These are phyloP conservation scores for Saccharomyces paradoxus DNA, from an alignment of 805 yeast species.

Conservation along the genomic window DNA sequence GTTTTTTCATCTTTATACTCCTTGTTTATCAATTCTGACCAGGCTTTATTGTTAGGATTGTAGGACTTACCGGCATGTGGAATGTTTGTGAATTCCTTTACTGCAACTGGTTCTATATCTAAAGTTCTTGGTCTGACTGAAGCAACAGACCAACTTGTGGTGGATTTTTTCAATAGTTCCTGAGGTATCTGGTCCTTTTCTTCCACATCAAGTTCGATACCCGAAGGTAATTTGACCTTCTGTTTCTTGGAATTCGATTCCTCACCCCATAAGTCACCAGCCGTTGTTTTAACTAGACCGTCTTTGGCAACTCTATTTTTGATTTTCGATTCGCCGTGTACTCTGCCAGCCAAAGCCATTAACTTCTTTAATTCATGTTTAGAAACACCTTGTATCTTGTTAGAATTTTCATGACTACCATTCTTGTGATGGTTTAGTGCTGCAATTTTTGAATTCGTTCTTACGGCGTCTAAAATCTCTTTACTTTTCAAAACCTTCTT, in stretches of 20 bases:
- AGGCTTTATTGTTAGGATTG: conserved; percentile 76
- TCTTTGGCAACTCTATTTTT: conserved; percentile 46
- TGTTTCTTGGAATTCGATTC: conserved; percentile 13
- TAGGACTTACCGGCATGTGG: conserved; percentile 86
- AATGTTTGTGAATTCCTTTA: conserved; percentile 41
- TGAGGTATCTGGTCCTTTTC: conserved; percentile 31
- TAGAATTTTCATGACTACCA: conserved; percentile 32
- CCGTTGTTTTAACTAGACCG: conserved; percentile 48
- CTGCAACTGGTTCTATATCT: conserved; percentile 42
- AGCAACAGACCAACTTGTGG: conserved; percentile 45
- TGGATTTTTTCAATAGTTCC: conserved; percentile 32
- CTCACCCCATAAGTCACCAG: conserved; percentile 67
- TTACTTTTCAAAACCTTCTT: conserved; percentile 45
- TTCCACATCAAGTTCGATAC: conserved; percentile 19
- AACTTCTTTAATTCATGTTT: conserved; percentile 55
- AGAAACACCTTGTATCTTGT: conserved; percentile 52
- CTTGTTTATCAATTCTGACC: conserved; percentile 62
- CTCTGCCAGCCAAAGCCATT: conserved; percentile 71
- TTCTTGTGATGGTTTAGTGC: conserved; percentile 39
- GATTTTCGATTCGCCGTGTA: conserved; percentile 43
- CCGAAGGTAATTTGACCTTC: conserved; percentile 22
- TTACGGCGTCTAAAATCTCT: conserved; percentile 59
- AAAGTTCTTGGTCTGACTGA: conserved; percentile 49
- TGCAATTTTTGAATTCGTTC: conserved; percentile 61
- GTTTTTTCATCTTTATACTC: conserved; percentile 62